phyloP scores from a whole-genome alignment of 2,329 filamentous ascomycete genomes.

The Apiospora saccharicola region DNA sequence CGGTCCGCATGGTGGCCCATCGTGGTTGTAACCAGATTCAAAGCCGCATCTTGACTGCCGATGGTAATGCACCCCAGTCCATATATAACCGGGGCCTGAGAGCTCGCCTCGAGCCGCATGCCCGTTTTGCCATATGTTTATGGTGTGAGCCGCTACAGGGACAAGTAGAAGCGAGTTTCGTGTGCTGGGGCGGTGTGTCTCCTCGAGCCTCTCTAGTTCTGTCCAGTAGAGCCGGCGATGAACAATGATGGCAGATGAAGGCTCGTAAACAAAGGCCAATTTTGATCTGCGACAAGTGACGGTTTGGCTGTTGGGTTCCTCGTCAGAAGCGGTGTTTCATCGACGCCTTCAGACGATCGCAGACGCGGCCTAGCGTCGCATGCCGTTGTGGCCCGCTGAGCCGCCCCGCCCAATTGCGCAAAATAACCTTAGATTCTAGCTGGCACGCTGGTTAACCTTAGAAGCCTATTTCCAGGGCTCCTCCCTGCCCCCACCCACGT shows the following conservation, averaged over 20 bases:
- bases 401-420: neutral
- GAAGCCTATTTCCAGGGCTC: slow-evolving; percentile 1
- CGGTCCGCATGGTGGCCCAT: neutral
- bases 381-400: neutral
- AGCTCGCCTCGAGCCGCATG: neutral
- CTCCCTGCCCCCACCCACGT: slow-evolving; percentile 1
- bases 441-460: slow-evolving; percentile 12
- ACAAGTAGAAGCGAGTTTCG: slow-evolving; percentile 2
- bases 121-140: neutral
- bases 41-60: neutral
- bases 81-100: neutral
- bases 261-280: neutral
- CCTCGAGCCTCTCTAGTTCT: neutral
- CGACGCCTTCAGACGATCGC: slow-evolving; percentile 11
- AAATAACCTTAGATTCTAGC: slow-evolving; percentile 13
- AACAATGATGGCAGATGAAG: neutral
- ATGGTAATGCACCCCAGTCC: slow-evolving; percentile 4
- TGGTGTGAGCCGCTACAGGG: neutral
- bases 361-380: neutral
- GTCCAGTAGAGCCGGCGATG: neutral
- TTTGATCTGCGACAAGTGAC: slow-evolving; percentile 15
- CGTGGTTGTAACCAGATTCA: slow-evolving; percentile 6
- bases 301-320: slow-evolving; percentile 18
- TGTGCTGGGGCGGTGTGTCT: neutral
- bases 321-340: slow-evolving; percentile 13